These are phyloP conservation scores for Apodospora peruviana DNA, from an alignment of 495 filamentous ascomycete genomes.

Conservation along the genomic window DNA sequence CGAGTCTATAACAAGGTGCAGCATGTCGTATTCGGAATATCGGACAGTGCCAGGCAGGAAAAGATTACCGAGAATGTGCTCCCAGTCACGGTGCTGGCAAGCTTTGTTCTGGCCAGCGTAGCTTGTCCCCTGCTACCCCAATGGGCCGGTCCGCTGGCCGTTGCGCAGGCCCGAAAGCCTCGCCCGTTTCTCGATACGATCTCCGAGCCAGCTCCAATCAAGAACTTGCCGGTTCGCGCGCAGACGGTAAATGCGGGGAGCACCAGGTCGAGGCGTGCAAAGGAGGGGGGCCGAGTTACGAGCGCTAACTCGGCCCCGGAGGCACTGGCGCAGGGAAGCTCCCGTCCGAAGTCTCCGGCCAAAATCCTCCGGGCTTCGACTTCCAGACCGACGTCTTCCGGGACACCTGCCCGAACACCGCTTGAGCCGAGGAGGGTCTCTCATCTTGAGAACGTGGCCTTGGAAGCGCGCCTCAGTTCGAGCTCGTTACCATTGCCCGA, in stretches of 20 bases:
- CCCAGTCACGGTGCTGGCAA: constrained; percentile 65
- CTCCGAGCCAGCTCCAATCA: constrained; percentile 41
- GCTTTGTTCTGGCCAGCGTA: constrained; percentile 62
- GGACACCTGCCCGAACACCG: constrained; percentile 12
- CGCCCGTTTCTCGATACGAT: constrained; percentile 50
- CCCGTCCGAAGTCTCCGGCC: constrained; percentile 19
- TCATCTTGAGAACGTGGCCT: constrained; percentile 35
- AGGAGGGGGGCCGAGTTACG: constrained; percentile 35
- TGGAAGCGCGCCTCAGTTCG: constrained; percentile 54
- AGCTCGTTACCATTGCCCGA: constrained; percentile 61
- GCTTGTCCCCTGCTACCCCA: constrained; percentile 47
- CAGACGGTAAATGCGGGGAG: constrained; percentile 52
- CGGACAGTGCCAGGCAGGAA: constrained; percentile 55
- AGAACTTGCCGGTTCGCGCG: constrained; percentile 51
- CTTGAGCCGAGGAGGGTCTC: constrained; percentile 20
- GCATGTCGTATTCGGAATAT: constrained; percentile 67
- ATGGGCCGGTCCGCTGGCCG: constrained; percentile 64
- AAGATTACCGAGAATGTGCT: constrained; percentile 70
- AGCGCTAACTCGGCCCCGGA: constrained; percentile 39
- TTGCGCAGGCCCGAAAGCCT: constrained; percentile 67
- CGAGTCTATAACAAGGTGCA: constrained; percentile 76
- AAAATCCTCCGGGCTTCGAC: constrained; percentile 17
- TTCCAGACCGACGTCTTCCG: constrained; percentile 10
- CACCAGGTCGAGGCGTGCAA: constrained; percentile 39
- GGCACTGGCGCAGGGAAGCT: constrained; percentile 14